These are phyloP conservation scores for Mycena galericulata DNA, from an alignment of 768 basidiomycete species.

Conservation along the genomic window DNA sequence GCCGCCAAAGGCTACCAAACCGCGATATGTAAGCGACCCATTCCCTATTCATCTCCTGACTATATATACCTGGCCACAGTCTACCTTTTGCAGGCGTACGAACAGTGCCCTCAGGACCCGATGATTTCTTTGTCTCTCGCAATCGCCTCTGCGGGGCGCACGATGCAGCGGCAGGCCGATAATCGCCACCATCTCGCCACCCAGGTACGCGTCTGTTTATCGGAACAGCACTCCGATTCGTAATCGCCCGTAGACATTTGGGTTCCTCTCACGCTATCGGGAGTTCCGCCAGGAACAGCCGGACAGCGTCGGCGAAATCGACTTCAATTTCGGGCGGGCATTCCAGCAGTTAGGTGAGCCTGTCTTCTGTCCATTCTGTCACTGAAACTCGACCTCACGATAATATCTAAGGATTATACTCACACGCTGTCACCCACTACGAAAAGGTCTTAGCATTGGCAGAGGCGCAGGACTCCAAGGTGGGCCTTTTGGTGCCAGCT, in stretches of 20 bases:
- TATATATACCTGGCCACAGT: conserved; percentile 58
- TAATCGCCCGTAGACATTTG: conserved; percentile 55
- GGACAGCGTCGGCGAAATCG: conserved; percentile 16
- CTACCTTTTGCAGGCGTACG: conserved; percentile 91
- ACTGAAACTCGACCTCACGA: background rate
- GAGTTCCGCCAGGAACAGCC: conserved; percentile 14
- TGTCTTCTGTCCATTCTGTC: background rate
- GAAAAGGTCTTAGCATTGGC: conserved; percentile 63
- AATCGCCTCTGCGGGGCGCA: conserved; percentile 89
- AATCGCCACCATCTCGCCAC: conserved; percentile 92
- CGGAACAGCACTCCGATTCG: too few relatives aligned
- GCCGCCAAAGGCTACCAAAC: conserved; percentile 91
- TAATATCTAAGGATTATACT: conserved; percentile 64
- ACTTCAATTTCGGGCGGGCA: conserved; percentile 20
- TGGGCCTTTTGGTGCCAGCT: conserved; percentile 33
- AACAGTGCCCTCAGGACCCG: conserved; percentile 86
- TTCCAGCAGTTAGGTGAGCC: conserved; percentile 20
- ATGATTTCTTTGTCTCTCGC: conserved; percentile 87
- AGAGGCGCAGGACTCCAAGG: conserved; percentile 41
- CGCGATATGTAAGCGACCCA: conserved; percentile 81
- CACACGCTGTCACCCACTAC: conserved; percentile 76
- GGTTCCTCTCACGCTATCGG: conserved; percentile 67
- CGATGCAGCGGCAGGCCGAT: conserved; percentile 95
- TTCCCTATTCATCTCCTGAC: background rate
- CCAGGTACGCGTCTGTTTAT: too few relatives aligned